Base-by-base conservation (phyloP, 305 asterid species). In the Plantago rigida region DNA sequence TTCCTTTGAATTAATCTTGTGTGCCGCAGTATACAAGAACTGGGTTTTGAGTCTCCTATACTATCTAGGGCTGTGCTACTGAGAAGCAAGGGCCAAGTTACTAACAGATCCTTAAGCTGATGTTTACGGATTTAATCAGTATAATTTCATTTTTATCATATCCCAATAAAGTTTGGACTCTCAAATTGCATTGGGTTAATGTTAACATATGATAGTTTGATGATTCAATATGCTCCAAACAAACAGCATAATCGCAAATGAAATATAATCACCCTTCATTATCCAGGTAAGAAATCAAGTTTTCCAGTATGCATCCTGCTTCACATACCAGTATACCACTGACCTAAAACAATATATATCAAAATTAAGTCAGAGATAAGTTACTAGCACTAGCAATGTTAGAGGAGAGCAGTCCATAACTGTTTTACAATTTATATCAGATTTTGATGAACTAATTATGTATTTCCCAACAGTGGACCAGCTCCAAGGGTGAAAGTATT, bases 301-400 rank as follows among this genome's bases (percentile, higher is more conserved):
- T 92, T 79, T 92, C 99, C 80, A 92, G 78, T 75, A 88, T 88
- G 91, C 99, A 88, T 74, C 99, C 99, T 64, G 99, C 96, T 79
- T 88, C 99, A 71, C 99, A 92, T 65, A 88, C 95, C 80, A 92
- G 81, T 76, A 84, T 72, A 65, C 95, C 91, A 60, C 95, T 83
- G 74, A 68, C 90, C 98, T 88, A 70, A 65, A 64, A 69, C 1
- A 22, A 22, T 17, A 70, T 46, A 77, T 72, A 67, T 68, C 36
- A 62, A 76, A 68, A 69, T 63, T 44, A 26, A 49, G 53, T 75
- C 66, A 75, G 71, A 60, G 66, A 47, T 51, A 47, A 64, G 41
- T 45, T 53, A 60, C 14, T 22, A 66, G 51, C 26, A 59, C 60
- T 29, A 48, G 62, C 58, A 53, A 45, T 47, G 67, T 47, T 31